Conservation (phyloP, 1,284 basidiomycete species). For the Leccinum olivaceoglutinosum region DNA sequence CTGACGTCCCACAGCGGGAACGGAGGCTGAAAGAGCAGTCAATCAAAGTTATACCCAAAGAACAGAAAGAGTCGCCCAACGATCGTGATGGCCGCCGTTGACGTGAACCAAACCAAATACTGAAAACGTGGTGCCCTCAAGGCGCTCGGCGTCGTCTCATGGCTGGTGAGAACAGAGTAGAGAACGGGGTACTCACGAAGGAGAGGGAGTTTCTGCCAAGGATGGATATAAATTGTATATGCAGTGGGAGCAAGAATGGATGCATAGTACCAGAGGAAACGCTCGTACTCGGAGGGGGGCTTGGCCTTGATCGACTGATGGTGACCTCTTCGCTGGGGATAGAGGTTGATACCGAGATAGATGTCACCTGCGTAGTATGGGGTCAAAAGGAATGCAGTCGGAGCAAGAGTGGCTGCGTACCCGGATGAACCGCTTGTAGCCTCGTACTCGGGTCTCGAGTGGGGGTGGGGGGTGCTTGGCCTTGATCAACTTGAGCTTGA, state of each 20-base stretch:
- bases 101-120: conserved; percentile 3
- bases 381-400: neutral
- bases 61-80: neutral
- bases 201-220: conserved; percentile 63
- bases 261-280: too few species aligned
- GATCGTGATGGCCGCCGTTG: conserved; percentile 8
- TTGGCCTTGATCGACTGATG: conserved; percentile 99
- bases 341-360: conserved; percentile 97
- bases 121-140: conserved; percentile 28
- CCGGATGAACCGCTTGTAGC: conserved; percentile 25
- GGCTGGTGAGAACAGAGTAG: neutral
- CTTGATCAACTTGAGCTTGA: too few species aligned
- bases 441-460: too few species aligned
- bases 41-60: neutral
- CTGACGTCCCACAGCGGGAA: conserved; percentile 20
- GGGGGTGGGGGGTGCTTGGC: too few species aligned
- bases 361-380: conserved; percentile 73
- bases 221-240: conserved; percentile 31
- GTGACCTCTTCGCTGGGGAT: conserved; percentile 99
- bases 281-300: conserved; percentile 97
- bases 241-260: too few species aligned
- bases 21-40: neutral
- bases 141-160: conserved; percentile 16
- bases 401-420: conserved; percentile 45
- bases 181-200: conserved; percentile 23